Base-by-base conservation (phyloP, 176 grass and related monocot species). In the Aegilops bicornis region DNA sequence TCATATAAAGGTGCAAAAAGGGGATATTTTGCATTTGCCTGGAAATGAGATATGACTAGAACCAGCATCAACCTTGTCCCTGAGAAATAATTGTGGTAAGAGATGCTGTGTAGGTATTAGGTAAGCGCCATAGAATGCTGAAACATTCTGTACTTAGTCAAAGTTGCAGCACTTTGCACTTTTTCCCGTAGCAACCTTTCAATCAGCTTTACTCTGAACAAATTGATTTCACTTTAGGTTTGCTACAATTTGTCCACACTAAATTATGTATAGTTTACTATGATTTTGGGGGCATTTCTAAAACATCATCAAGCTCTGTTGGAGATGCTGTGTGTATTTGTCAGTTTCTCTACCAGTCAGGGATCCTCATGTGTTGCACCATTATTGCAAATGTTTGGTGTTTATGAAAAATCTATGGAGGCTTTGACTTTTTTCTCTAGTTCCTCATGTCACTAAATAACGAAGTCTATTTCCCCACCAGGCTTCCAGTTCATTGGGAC, bases 401-500 rank as follows among this genome's bases (percentile, higher is more conserved):
- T 65, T 8, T 75, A 24, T 65, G 32, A 30, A 76, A 76, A 58
- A 77, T 69, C 1, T 59, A 83, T 69, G 47, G 45, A 69, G 59
- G n/a, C 3, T 16, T 48, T 47, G 77, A 4, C 68, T 71, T 45
- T 22, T 35, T 7, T 45, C 19, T 71, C 63, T 33, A 64, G 40
- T 23, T 64, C 40, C 40, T 54, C 71, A 60, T 13, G 27, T 80
- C 29, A 10, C 6, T 19, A 29, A 56, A 81, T 79, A 89, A 87
- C 65, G 30, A 75, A 70, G 31, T 83, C n/a, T 72, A 19, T 78
- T 74, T 10, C 23, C 78, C 74, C 39, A 88, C 83, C 87, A 96
- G 97, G 92, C 94, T 99, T 85, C 94, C 97, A 15, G 97, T 99
- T 87, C 92, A 85, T 24, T 99, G 97, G 97, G 94, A 99, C 77